phyloP scores from a whole-genome alignment of 306 rosid genomes.

The Ochetophila trinervis region DNA sequence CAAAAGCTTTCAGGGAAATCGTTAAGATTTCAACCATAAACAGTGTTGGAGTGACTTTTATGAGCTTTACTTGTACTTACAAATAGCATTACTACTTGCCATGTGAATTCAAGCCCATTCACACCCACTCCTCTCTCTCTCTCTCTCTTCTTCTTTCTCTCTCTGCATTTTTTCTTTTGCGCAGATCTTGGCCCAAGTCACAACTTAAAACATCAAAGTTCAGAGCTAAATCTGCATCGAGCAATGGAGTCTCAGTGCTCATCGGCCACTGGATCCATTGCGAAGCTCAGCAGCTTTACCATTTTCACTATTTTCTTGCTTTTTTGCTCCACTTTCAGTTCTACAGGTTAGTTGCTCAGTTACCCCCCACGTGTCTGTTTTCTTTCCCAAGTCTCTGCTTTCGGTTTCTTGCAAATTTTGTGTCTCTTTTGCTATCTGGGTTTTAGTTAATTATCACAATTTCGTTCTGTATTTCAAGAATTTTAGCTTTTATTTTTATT shows the following conservation, averaged over 20 bases:
- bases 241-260: constrained; percentile 44
- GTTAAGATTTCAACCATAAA: too few relatives aligned
- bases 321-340: constrained; percentile 60
- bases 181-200: not conserved
- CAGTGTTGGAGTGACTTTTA: too few relatives aligned
- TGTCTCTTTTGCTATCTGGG: constrained; percentile 22
- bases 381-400: not conserved
- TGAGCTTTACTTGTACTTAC: too few relatives aligned
- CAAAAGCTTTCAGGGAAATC: too few relatives aligned
- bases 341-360: constrained; percentile 51
- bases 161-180: not conserved
- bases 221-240: constrained; percentile 33
- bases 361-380: not conserved
- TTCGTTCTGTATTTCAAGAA: not conserved
- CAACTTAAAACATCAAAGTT: constrained; percentile 12
- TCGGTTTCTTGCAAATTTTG: constrained; percentile 12
- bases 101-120: too few relatives aligned
- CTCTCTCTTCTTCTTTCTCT: not conserved
- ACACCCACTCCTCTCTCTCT: too few relatives aligned
- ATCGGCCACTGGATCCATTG: constrained; percentile 47
- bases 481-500: not conserved
- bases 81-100: too few relatives aligned
- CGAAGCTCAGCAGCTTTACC: constrained; percentile 35
- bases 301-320: constrained; percentile 44
- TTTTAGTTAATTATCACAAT: not conserved